Evolutionary conservation across 2,329 filamentous ascomycete species (phyloP), one percentile per base, ranked within the genome.

Genomic region (Penicillium carneum): DNA sequence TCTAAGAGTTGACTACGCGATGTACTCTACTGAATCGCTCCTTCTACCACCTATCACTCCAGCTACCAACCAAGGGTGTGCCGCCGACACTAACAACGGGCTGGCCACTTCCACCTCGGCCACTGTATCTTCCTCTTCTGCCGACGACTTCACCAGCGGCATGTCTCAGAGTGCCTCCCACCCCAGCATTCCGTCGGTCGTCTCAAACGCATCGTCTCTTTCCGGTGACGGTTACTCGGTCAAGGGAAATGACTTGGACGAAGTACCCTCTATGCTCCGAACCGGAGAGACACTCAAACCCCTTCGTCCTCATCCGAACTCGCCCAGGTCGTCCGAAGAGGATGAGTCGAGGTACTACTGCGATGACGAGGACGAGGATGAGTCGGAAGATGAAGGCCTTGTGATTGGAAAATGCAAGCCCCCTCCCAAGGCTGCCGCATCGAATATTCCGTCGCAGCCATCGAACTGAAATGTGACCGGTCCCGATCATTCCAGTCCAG

Each of bases 151-250:
- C 45, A 76, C 75, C 36, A 82, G 80, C 49, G 80, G 79, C 52
- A 81, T 82, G 69, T 81, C 80, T 31, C 79, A 81, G 53, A 81
- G 78, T 65, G 77, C 79, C 42, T 82, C 80, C 9, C 79, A 82
- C 62, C 80, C 79, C 4, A 82, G 80, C 64, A 80, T 82, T 36
- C 79, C 79, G 4, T 79, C 80, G 11, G 78, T 80, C 16, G 66
- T 79, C 16, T 82, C 80, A 0, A 79, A 78, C 31, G 80, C 79
- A 12, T 82, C 80, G 0, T 82, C 80, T 23, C 73, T 81, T 29
- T 81, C 79, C 11, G 76, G 74, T 8, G 79, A 81, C 55, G 74
- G 74, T 0, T 67, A 63, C 18, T 69, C 69, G 16, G 56, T 55
- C 43, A 69, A 69, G 48, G 64, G 69, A 31, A 69, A 69, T 51